These are phyloP conservation scores for Phaeosphaeria sp. DNA, from an alignment of 2,329 filamentous ascomycete genomes.

Conservation along the genomic window DNA sequence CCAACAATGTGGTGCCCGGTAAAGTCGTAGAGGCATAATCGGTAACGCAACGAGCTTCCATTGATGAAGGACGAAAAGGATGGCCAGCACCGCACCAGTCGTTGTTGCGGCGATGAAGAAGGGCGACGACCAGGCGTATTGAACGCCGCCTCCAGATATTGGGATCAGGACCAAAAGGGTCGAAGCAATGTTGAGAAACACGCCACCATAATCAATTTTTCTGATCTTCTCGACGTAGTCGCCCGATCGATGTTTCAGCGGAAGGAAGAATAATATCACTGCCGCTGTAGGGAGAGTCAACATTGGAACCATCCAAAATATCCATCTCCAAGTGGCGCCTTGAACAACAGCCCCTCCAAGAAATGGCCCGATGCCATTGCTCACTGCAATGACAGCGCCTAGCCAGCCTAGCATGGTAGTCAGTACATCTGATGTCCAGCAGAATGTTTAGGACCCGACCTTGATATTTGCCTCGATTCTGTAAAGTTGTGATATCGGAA, in stretches of 20 bases:
- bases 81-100: constrained; percentile 55
- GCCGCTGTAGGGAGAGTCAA: constrained; percentile 15
- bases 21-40: constrained; percentile 66
- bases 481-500: constrained; percentile 43
- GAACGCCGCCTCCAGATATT: constrained; percentile 66
- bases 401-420: constrained; percentile 14
- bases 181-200: constrained; percentile 61
- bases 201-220: constrained; percentile 67
- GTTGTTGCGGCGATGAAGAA: constrained; percentile 66
- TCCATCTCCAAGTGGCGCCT: constrained; percentile 21
- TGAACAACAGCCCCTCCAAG: constrained; percentile 26
- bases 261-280: constrained; percentile 22
- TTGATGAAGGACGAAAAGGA: constrained; percentile 62
- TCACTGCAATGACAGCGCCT: constrained; percentile 24
- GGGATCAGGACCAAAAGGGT: constrained; percentile 70
- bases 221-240: constrained; percentile 56
- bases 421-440: neutral
- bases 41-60: constrained; percentile 64
- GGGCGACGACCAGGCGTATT: constrained; percentile 63
- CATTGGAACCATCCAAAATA: constrained; percentile 27
- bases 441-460: constrained; percentile 21
- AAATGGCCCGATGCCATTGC: constrained; percentile 27
- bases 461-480: constrained; percentile 45
- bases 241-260: constrained; percentile 54
- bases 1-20: constrained; percentile 60